phyloP scores from a whole-genome alignment of 2,329 filamentous ascomycete genomes.

The Trichoderma sp. region DNA sequence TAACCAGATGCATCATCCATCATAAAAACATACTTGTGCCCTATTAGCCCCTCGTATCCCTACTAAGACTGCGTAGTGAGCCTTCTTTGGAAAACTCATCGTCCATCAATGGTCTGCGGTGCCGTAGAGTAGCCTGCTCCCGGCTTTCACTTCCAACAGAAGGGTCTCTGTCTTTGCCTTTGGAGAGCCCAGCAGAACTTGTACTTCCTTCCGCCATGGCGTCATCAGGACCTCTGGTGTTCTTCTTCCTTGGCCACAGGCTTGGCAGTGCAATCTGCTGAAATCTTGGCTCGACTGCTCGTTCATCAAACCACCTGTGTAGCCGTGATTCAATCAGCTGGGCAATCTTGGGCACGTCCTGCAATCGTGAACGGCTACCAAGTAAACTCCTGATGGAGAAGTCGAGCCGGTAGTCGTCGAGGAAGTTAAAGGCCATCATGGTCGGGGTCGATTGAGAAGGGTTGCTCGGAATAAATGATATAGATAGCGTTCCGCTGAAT shows the following conservation, averaged over 20 bases:
- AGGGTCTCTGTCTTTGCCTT: conserved; percentile 51
- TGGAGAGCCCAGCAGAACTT: conserved; percentile 49
- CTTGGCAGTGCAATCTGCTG: conserved; percentile 82
- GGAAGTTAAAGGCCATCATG: conserved; percentile 90
- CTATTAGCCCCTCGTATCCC: conserved; percentile 26
- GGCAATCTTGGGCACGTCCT: conserved; percentile 86
- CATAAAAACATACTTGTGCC: neutral
- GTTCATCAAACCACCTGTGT: conserved; percentile 84
- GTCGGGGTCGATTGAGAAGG: conserved; percentile 69
- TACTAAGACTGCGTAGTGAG: conserved; percentile 41
- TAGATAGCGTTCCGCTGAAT: conserved; percentile 90
- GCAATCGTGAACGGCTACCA: conserved; percentile 73
- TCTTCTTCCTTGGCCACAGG: conserved; percentile 81
- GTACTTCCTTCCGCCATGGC: conserved; percentile 43
- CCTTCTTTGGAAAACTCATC: conserved; percentile 47
- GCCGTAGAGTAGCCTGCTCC: conserved; percentile 39
- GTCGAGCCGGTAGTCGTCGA: conserved; percentile 82
- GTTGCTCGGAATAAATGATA: conserved; percentile 84
- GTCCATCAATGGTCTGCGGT: conserved; percentile 38
- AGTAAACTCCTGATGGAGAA: conserved; percentile 77
- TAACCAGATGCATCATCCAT: neutral
- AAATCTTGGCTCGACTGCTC: conserved; percentile 80
- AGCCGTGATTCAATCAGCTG: conserved; percentile 76
- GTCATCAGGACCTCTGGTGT: conserved; percentile 71
- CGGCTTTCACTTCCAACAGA: conserved; percentile 44